Percentiles rank a stretch among this genome's conserved stretches.
Evolutionary conservation across 495 filamentous ascomycete species (phyloP).

Genomic region (Hapsidospora chrysogenum): DNA sequence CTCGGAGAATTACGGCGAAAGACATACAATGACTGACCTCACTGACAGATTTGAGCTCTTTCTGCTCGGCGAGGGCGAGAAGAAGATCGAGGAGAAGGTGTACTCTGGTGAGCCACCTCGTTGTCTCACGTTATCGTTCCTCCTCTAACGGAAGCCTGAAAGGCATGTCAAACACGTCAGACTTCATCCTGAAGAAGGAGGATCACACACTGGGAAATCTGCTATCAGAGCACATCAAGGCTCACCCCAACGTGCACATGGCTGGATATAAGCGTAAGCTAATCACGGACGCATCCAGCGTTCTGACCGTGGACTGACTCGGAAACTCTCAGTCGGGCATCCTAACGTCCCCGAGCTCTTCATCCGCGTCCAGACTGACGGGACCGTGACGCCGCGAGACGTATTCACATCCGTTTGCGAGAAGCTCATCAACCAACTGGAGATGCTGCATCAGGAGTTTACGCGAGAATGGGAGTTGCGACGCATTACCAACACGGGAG

Average conservation of each 20-base stretch:
- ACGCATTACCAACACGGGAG: conserved; percentile 61
- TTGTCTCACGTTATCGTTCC: too few relatives aligned
- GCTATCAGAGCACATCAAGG: conserved; percentile 62
- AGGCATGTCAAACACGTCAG: conserved; percentile 72
- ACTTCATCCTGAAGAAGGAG: conserved; percentile 91
- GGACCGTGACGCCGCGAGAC: conserved; percentile 66
- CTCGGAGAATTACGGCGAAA: too few relatives aligned
- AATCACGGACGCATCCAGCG: background rate
- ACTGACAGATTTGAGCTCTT: conserved; percentile 92
- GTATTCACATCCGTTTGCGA: conserved; percentile 66
- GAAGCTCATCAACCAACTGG: conserved; percentile 61
- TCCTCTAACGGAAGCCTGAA: conserved; percentile 1
- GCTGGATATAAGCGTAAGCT: conserved; percentile 67
- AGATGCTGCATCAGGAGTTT: conserved; percentile 66
- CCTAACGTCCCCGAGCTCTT: conserved; percentile 73
- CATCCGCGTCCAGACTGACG: conserved; percentile 86
- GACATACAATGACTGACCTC: too few relatives aligned
- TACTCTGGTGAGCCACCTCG: conserved; percentile 56
- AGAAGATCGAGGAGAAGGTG: conserved; percentile 71
- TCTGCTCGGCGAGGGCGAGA: conserved; percentile 69
- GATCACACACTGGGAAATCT: conserved; percentile 94
- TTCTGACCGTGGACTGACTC: conserved; percentile 1
- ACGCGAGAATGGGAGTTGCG: conserved; percentile 89
- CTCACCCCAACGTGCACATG: conserved; percentile 64
- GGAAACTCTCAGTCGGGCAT: conserved; percentile 45